Conservation (phyloP, 2,329 filamentous ascomycete genomes). For the Trichoderma sp. region DNA sequence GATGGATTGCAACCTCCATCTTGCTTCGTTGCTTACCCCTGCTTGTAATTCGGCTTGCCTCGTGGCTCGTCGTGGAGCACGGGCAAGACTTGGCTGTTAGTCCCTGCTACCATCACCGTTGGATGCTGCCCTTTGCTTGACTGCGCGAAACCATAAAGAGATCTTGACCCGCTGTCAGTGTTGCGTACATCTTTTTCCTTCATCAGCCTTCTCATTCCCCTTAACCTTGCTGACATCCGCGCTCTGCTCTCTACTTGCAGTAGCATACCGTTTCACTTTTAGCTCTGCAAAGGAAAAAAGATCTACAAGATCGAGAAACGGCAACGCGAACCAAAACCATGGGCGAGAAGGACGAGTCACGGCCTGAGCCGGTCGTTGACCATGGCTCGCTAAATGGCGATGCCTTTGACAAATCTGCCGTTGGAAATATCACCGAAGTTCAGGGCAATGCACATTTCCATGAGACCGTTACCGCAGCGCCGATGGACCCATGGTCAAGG, state of each 20-base stretch:
- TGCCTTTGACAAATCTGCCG: slow-evolving; percentile 31
- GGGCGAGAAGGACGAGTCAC: slow-evolving; percentile 24
- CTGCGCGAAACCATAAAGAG: slow-evolving; percentile 18
- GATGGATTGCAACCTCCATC: slow-evolving; percentile 1
- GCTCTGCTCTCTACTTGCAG: neutral
- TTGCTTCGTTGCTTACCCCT: slow-evolving; percentile 18
- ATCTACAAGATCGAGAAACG: neutral
- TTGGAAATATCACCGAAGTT: slow-evolving; percentile 35
- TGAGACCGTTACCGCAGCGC: slow-evolving; percentile 38
- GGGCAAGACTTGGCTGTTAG: neutral
- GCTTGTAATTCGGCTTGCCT: neutral
- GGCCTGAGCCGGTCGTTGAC: slow-evolving; percentile 22
- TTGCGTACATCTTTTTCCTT: neutral
- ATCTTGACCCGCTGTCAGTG: slow-evolving; percentile 19
- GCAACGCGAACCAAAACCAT: neutral
- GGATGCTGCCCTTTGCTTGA: neutral
- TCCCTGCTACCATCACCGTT: neutral
- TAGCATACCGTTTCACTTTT: neutral
- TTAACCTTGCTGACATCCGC: neutral
- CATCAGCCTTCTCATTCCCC: slow-evolving; percentile 3
- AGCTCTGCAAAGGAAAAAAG: neutral
- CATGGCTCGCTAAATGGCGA: slow-evolving; percentile 31
- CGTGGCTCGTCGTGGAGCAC: slow-evolving; percentile 21
- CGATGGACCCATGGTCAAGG: slow-evolving; percentile 40
- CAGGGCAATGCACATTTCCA: slow-evolving; percentile 38